Conservation (phyloP, 208 protist species). For the Strigomonas culicis region DNA sequence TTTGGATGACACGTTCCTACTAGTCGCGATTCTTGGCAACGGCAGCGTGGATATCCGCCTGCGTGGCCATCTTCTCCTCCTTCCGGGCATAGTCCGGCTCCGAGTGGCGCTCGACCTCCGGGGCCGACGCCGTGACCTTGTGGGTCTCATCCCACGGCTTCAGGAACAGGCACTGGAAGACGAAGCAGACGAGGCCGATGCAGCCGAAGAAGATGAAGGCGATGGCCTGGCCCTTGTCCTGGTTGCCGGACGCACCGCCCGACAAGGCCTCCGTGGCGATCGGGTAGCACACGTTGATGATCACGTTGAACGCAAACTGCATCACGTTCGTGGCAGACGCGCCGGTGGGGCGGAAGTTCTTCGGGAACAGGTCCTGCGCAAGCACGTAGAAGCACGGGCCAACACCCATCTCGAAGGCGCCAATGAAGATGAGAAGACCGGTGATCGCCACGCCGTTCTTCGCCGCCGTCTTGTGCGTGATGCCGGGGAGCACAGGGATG, state of each 20-base stretch:
- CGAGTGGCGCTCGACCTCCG: not conserved
- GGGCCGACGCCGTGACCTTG: not conserved
- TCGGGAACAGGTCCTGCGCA: conserved; percentile 79
- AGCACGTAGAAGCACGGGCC: conserved; percentile 83
- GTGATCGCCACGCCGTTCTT: conserved; percentile 71
- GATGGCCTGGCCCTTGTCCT: conserved; percentile 86
- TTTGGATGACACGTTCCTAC: too few species aligned
- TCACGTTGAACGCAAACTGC: conserved; percentile 85
- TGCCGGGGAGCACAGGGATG: conserved; percentile 74
- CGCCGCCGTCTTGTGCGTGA: conserved; percentile 26
- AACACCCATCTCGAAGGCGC: conserved; percentile 65
- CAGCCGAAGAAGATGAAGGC: conserved; percentile 86
- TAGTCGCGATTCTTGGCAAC: not conserved
- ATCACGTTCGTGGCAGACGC: conserved; percentile 56
- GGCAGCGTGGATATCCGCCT: conserved; percentile 1
- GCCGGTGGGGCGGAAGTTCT: conserved; percentile 67
- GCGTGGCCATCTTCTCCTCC: conserved; percentile 7
- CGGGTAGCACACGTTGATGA: conserved; percentile 88
- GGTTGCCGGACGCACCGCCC: conserved; percentile 69
- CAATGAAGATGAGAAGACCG: conserved; percentile 81
- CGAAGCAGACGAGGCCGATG: conserved; percentile 61
- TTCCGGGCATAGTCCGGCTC: conserved; percentile 7
- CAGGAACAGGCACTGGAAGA: conserved; percentile 75
- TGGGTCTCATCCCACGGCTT: conserved; percentile 52
- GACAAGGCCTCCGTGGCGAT: conserved; percentile 75